phyloP scores from a whole-genome alignment of 192 early-diverging fungal species.

The Chytriomyces sp. region DNA sequence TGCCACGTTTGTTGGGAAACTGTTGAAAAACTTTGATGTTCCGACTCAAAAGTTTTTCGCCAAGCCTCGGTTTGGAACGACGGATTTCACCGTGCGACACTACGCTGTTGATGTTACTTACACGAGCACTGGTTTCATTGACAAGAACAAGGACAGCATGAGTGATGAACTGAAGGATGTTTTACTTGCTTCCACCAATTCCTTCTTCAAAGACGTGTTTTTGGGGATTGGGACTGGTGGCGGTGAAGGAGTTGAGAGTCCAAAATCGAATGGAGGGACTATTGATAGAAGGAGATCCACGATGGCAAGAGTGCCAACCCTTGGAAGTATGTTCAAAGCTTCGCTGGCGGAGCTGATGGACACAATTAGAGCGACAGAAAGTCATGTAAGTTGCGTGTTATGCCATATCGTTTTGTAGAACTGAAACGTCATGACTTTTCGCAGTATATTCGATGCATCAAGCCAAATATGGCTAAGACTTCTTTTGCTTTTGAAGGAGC shows the following conservation, averaged over 20 bases:
- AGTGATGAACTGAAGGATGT: conserved; percentile 83
- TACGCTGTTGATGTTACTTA: conserved; percentile 90
- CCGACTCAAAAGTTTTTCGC: conserved; percentile 74
- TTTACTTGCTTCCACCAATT: conserved; percentile 72
- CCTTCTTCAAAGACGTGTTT: conserved; percentile 78
- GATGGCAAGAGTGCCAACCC: conserved; percentile 73
- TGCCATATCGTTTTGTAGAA: not conserved
- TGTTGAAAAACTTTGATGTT: conserved; percentile 71
- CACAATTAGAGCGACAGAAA: conserved; percentile 84
- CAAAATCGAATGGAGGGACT: not conserved
- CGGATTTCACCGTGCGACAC: conserved; percentile 81
- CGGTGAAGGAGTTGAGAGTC: not conserved
- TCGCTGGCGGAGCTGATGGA: conserved; percentile 92
- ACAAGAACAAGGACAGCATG: conserved; percentile 94
- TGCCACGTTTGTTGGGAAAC: conserved; percentile 74
- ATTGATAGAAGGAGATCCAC: conserved; percentile 1
- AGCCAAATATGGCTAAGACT: conserved; percentile 90
- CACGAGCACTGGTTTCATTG: conserved; percentile 82
- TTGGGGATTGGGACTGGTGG: conserved; percentile 37
- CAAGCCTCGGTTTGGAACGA: conserved; percentile 80
- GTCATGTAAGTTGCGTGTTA: conserved; percentile 19
- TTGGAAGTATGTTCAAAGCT: conserved; percentile 91
- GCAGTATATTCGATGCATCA: conserved; percentile 96
- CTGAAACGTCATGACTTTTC: not conserved
- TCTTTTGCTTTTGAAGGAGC: conserved; percentile 90